phyloP scores from a whole-genome alignment of 2,329 filamentous ascomycete species.

The Leptographium radiaticola region DNA sequence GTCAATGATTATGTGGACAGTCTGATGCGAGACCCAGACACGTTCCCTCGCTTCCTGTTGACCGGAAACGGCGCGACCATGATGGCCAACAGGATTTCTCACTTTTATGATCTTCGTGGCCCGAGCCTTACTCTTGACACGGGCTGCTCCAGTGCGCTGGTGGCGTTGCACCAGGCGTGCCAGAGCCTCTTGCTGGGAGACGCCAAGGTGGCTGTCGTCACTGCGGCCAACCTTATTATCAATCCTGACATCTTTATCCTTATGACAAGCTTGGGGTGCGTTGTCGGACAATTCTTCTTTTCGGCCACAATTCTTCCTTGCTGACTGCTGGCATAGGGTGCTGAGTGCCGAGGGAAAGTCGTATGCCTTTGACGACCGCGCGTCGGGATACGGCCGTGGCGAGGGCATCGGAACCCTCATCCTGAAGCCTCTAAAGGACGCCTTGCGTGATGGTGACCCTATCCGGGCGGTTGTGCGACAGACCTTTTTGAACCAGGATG shows the following conservation, averaged over 20 bases:
- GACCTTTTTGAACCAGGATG: slow-evolving; percentile 11
- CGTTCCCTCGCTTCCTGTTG: slow-evolving; percentile 16
- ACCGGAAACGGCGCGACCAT: slow-evolving; percentile 22
- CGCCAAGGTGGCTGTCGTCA: slow-evolving; percentile 1
- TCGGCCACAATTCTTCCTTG: background rate
- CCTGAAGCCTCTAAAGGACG: slow-evolving; percentile 26
- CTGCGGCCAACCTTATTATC: slow-evolving; percentile 4
- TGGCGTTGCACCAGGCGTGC: slow-evolving; percentile 26
- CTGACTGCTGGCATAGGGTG: slow-evolving; percentile 12
- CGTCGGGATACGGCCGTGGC: slow-evolving; percentile 34
- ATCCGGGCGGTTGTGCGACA: slow-evolving; percentile 18
- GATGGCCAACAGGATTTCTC: slow-evolving; percentile 26
- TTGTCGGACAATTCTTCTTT: background rate
- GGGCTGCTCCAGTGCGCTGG: slow-evolving; percentile 28
- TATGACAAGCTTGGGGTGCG: background rate
- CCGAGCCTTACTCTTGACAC: slow-evolving; percentile 30
- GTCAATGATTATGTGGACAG: slow-evolving; percentile 16
- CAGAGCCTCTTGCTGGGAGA: slow-evolving; percentile 14
- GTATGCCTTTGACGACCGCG: slow-evolving; percentile 25
- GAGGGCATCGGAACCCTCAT: slow-evolving; percentile 32
- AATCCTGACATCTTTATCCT: background rate
- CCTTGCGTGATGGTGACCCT: slow-evolving; percentile 24
- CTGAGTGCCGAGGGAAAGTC: slow-evolving; percentile 11
- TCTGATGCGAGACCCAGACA: slow-evolving; percentile 12
- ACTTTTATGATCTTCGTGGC: slow-evolving; percentile 27